phyloP scores from a whole-genome alignment of 192 early-diverging fungal species.

The Neocallimastix lanati region DNA sequence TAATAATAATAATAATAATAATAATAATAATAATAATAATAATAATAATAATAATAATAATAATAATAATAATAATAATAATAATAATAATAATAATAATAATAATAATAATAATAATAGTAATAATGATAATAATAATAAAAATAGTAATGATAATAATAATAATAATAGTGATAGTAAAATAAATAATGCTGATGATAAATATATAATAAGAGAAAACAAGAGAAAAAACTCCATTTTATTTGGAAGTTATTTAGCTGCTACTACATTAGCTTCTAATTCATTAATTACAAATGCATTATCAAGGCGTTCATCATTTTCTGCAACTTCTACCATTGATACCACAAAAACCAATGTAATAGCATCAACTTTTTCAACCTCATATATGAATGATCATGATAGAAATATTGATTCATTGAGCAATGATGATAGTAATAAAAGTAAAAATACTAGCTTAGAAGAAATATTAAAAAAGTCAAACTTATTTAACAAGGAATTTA shows the following conservation, averaged over 20 bases:
- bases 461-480: background rate
- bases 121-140: no score
- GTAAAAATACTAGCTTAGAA: background rate
- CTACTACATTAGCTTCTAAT: background rate
- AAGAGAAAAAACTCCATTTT: background rate
- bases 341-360: background rate
- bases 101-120: no score
- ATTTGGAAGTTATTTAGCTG: background rate
- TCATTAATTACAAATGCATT: background rate
- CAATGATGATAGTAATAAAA: background rate
- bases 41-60: no score
- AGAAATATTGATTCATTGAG: background rate
- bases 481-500: background rate
- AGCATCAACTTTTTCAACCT: background rate
- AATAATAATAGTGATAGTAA: no score
- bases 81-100: no score
- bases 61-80: no score
- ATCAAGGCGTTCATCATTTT: background rate
- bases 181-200: no score
- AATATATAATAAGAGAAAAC: background rate
- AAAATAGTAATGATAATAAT: no score
- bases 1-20: no score
- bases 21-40: no score
- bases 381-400: background rate
- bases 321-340: background rate